A percentile compares a stretch with the other conserved stretches of the same genome.
phyloP scores from a whole-genome alignment of 306 rosid species.

The Aeschynomene evenia region DNA sequence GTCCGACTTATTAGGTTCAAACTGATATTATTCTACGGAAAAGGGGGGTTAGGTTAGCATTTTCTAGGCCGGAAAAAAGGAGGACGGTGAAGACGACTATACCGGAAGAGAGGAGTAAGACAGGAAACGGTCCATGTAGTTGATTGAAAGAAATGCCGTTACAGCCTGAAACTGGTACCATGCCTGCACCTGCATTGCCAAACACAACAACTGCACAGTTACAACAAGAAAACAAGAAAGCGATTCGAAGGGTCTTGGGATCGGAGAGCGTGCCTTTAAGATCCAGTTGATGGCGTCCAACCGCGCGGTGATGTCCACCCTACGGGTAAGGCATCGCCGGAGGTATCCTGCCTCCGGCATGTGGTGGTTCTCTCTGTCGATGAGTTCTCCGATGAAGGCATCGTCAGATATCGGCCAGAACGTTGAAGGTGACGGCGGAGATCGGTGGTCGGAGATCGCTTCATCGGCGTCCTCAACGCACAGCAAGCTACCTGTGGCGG shows the following conservation, averaged over 20 bases:
- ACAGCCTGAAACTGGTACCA: conserved; percentile 49
- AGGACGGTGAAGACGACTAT: background rate
- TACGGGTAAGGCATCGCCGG: conserved; percentile 42
- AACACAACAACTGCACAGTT: background rate
- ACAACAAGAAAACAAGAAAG: background rate
- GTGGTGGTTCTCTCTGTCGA: conserved; percentile 35
- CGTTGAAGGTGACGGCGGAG: background rate
- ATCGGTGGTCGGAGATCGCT: conserved; percentile 1
- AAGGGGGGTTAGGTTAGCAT: background rate
- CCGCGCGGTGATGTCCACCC: conserved; percentile 48
- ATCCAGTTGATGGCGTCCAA: conserved; percentile 75
- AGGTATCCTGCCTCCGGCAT: conserved; percentile 45
- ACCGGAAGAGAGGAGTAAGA: conserved; percentile 59
- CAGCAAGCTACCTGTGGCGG: conserved; percentile 23
- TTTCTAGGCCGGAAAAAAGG: background rate
- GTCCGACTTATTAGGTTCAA: background rate
- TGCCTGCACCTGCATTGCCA: conserved; percentile 56
- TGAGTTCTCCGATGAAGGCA: conserved; percentile 6
- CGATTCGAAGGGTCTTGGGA: background rate
- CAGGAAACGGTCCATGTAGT: conserved; percentile 76
- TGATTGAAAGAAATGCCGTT: conserved; percentile 73
- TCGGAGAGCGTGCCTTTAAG: conserved; percentile 41
- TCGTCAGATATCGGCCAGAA: conserved; percentile 22
- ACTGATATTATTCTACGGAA: background rate
- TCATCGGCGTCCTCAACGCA: conserved; percentile 36